Evolutionary conservation across 371 early-diverging fungal species (phyloP).

Genomic region (Mucor mucedo): DNA sequence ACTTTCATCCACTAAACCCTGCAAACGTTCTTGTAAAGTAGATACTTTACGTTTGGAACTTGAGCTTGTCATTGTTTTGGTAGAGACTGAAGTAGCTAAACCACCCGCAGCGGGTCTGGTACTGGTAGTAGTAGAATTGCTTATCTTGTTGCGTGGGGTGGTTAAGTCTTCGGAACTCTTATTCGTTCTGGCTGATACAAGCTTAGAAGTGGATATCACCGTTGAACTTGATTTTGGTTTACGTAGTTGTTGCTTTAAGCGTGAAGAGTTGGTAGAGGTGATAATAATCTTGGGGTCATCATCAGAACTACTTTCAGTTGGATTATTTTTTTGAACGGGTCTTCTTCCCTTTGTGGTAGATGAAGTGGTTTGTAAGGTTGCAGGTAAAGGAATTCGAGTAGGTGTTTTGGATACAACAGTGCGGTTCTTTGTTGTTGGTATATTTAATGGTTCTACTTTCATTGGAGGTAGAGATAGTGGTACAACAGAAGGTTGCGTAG

Average conservation of each 20-base stretch:
- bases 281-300: slow-evolving; percentile 8
- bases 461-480: slow-evolving; percentile 53
- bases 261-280: neutral
- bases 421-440: slow-evolving; percentile 18
- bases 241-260: slow-evolving; percentile 12
- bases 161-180: slow-evolving; percentile 26
- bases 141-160: neutral
- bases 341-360: neutral
- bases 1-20: slow-evolving; percentile 33
- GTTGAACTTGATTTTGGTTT: slow-evolving; percentile 27
- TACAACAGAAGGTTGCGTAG: slow-evolving; percentile 39
- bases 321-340: neutral
- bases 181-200: slow-evolving; percentile 14
- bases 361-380: neutral
- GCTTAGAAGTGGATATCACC: slow-evolving; percentile 8
- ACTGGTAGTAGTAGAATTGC: slow-evolving; percentile 1
- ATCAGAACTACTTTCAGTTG: slow-evolving; percentile 13
- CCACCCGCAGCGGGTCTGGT: slow-evolving; percentile 1
- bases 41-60: slow-evolving; percentile 21
- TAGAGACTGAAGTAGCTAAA: slow-evolving; percentile 5
- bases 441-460: slow-evolving; percentile 49
- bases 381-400: slow-evolving; percentile 34
- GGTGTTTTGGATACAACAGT: slow-evolving; percentile 31
- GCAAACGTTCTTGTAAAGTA: slow-evolving; percentile 35
- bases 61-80: slow-evolving; percentile 5